phyloP scores from a whole-genome alignment of 495 filamentous ascomycete species.

The Aspergillus asperescens region DNA sequence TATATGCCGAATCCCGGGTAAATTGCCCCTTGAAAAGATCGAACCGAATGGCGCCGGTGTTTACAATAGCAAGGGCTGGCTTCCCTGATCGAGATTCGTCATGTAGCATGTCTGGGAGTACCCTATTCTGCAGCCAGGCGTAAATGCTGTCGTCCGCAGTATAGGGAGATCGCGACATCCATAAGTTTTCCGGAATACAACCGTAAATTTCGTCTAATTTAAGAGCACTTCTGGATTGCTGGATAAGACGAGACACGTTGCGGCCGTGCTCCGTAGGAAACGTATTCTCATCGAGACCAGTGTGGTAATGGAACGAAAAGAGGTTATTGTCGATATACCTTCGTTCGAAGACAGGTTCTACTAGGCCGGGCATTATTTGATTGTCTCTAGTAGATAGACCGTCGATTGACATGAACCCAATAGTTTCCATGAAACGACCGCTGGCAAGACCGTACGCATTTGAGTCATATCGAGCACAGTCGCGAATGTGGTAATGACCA shows the following conservation, averaged over 20 bases:
- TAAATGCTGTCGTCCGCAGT: conserved; percentile 67
- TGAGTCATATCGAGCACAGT: conserved; percentile 74
- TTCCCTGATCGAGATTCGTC: conserved; percentile 44
- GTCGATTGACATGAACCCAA: conserved; percentile 86
- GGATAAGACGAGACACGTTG: conserved; percentile 68
- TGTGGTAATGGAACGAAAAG: conserved; percentile 77
- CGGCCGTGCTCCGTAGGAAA: conserved; percentile 77
- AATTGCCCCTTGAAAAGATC: conserved; percentile 92
- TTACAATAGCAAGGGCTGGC: conserved; percentile 67
- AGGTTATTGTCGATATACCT: conserved; percentile 96
- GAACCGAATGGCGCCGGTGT: conserved; percentile 88
- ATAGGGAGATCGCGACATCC: conserved; percentile 72
- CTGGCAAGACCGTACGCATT: conserved; percentile 79
- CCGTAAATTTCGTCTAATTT: conserved; percentile 70
- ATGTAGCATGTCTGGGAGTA: conserved; percentile 59
- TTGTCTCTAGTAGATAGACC: conserved; percentile 50
- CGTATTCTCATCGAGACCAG: conserved; percentile 57
- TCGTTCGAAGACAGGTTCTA: conserved; percentile 58
- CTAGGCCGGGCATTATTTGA: conserved; percentile 27
- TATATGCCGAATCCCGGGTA: conserved; percentile 76
- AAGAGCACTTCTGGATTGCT: conserved; percentile 60
- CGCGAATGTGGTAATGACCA: conserved; percentile 85
- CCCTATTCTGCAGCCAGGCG: conserved; percentile 67
- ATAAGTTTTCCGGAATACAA: conserved; percentile 76
- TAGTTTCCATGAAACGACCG: conserved; percentile 97